Evolutionary conservation across 257 asterid species (phyloP).

Genomic region (Solanum pinnatisectum): DNA sequence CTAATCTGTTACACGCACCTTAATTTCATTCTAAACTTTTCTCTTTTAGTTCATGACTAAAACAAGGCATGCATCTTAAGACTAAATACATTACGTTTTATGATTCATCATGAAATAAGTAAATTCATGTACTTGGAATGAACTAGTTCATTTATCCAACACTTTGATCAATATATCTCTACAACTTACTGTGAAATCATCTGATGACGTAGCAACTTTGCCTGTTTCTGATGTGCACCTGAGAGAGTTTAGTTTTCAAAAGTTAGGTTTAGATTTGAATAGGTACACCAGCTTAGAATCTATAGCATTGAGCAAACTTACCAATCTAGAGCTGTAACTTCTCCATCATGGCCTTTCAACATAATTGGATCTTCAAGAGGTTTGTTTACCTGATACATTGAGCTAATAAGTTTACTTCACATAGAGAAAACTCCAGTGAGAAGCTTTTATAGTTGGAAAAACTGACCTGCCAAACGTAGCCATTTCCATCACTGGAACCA

Average conservation of each 20-base stretch:
- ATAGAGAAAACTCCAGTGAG: background rate
- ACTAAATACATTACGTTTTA: background rate
- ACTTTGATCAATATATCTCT: background rate
- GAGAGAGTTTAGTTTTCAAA: constrained; percentile 6
- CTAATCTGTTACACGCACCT: background rate
- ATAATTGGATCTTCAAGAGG: constrained; percentile 53
- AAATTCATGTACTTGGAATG: background rate
- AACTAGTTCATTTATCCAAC: background rate
- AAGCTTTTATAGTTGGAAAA: background rate
- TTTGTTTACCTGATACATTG: constrained; percentile 50
- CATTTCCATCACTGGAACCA: constrained; percentile 95
- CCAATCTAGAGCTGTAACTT: constrained; percentile 96
- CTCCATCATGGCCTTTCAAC: constrained; percentile 79
- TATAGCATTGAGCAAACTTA: constrained; percentile 11
- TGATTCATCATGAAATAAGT: background rate
- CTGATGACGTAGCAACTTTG: constrained; percentile 83
- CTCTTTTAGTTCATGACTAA: background rate
- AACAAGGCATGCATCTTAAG: background rate
- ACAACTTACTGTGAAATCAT: constrained; percentile 86
- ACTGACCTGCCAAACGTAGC: constrained; percentile 82
- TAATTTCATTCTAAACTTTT: background rate
- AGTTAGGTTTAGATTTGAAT: background rate
- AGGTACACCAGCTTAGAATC: background rate
- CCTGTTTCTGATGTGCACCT: constrained; percentile 89
- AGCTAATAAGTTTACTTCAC: background rate